Percentiles rank a stretch among this genome's conserved stretches.
Conservation (phyloP, 768 basidiomycete genomes). For the Cyathus striatus region DNA sequence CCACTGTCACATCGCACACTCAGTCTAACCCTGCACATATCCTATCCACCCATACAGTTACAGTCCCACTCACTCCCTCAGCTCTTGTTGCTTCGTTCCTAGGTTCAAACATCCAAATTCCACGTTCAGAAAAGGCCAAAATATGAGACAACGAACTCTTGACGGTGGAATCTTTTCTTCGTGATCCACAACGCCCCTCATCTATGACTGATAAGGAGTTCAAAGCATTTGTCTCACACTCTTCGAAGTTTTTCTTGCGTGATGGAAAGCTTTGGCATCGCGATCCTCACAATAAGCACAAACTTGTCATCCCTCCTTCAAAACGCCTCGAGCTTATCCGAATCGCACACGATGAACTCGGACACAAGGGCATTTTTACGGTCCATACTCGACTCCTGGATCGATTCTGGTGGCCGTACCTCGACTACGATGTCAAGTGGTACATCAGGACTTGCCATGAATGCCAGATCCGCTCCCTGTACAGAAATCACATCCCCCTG, state of each 20-base stretch:
- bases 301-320: constrained; percentile 8
- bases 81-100: no score
- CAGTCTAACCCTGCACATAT: no score
- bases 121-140: constrained; percentile 2
- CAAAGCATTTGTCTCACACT: not conserved
- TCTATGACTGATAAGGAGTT: not conserved
- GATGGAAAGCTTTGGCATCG: constrained; percentile 13
- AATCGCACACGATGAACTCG: constrained; percentile 18
- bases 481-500: constrained; percentile 17
- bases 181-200: constrained; percentile 1
- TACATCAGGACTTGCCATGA: constrained; percentile 28
- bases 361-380: constrained; percentile 16
- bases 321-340: constrained; percentile 10
- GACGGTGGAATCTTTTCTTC: constrained; percentile 7
- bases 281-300: constrained; percentile 11
- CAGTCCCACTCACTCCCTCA: no score
- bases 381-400: constrained; percentile 3
- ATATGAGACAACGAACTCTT: constrained; percentile 6
- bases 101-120: constrained; percentile 1
- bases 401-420: constrained; percentile 22
- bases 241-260: constrained; percentile 13
- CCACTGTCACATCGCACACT: not conserved
- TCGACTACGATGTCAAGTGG: constrained; percentile 21
- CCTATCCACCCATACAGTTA: not conserved
- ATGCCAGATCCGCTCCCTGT: constrained; percentile 24